These are phyloP conservation scores for Waltergamsia citrina DNA, from an alignment of 2,329 filamentous ascomycete species.

Conservation along the genomic window DNA sequence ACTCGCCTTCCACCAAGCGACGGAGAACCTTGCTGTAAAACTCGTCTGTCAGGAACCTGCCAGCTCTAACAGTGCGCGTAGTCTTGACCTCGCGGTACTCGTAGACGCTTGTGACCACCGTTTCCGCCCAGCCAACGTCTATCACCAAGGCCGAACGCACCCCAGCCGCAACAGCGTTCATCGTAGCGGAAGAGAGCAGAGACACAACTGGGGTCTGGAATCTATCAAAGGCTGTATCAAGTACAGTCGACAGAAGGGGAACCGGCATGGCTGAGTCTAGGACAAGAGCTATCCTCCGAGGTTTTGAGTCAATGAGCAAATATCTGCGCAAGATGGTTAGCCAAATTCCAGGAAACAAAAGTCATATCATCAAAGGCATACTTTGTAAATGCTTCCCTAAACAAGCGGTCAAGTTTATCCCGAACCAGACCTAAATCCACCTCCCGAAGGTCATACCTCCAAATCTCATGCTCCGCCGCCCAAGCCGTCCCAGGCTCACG, in stretches of 20 bases:
- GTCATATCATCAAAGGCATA: too few species aligned
- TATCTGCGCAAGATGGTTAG: too few species aligned
- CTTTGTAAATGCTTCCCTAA: constrained; percentile 76
- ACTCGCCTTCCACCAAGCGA: constrained; percentile 14
- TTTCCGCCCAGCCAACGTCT: constrained; percentile 90
- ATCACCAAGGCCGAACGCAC: constrained; percentile 78
- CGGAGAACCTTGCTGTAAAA: constrained; percentile 53
- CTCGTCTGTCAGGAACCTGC: constrained; percentile 59
- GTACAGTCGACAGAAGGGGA: constrained; percentile 62
- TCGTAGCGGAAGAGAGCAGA: constrained; percentile 67
- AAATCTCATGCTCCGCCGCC: constrained; percentile 63
- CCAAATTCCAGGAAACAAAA: too few species aligned
- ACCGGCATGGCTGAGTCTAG: constrained; percentile 71
- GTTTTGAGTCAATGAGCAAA: constrained; percentile 64
- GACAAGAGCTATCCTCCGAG: constrained; percentile 64
- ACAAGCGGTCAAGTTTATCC: constrained; percentile 75
- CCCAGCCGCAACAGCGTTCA: constrained; percentile 69
- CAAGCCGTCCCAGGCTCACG: constrained; percentile 41
- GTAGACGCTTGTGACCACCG: constrained; percentile 74
- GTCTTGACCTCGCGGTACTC: constrained; percentile 78
- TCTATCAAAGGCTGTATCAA: constrained; percentile 71
- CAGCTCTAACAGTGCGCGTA: constrained; percentile 63
- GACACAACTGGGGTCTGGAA: constrained; percentile 77
- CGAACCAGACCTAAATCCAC: constrained; percentile 71
- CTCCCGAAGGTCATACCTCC: constrained; percentile 63